Evolutionary conservation across 164 flowering plant genomes (phyloP).

Genomic region (Kingdonia uniflora): DNA sequence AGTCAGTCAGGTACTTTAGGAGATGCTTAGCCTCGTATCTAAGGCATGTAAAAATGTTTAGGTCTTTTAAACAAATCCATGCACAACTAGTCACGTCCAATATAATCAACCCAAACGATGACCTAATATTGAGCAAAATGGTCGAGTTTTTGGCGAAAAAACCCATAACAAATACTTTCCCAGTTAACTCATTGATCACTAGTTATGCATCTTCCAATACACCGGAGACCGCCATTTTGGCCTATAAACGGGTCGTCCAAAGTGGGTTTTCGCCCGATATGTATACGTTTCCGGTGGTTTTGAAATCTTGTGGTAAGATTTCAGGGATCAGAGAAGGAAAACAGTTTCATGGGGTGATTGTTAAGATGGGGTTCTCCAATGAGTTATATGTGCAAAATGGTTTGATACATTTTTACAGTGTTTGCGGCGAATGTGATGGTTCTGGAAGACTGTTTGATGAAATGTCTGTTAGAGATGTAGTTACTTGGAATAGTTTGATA

Average conservation of each 20-base stretch:
- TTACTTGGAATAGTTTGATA: conserved; percentile 44
- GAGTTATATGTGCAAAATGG: conserved; percentile 37
- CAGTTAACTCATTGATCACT: no score
- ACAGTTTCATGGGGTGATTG: conserved; percentile 33
- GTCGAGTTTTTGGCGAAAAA: conserved; percentile 16
- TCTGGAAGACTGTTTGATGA: conserved; percentile 42
- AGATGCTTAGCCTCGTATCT: no score
- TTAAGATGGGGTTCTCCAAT: conserved; percentile 27
- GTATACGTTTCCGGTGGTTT: conserved; percentile 35
- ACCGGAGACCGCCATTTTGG: conserved; percentile 24
- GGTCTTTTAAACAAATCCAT: conserved; percentile 3
- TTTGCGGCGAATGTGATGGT: conserved; percentile 25
- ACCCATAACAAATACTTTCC: conserved; percentile 14
- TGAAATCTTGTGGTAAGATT: conserved; percentile 36
- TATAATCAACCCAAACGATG: conserved; percentile 8
- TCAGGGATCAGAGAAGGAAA: conserved; percentile 27
- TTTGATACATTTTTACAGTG: conserved; percentile 31
- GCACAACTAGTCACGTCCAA: conserved; percentile 21
- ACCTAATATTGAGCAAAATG: conserved; percentile 12
- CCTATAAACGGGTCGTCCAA: conserved; percentile 18
- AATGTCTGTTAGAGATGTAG: conserved; percentile 42
- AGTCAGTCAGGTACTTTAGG: no score
- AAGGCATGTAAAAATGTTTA: no score
- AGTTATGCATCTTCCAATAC: conserved; percentile 19
- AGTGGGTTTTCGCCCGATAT: conserved; percentile 33